Evolutionary conservation across 1,284 basidiomycete genomes (phyloP), one percentile per base, ranked within the genome.

Genomic region (Quambalaria eucalypti): DNA sequence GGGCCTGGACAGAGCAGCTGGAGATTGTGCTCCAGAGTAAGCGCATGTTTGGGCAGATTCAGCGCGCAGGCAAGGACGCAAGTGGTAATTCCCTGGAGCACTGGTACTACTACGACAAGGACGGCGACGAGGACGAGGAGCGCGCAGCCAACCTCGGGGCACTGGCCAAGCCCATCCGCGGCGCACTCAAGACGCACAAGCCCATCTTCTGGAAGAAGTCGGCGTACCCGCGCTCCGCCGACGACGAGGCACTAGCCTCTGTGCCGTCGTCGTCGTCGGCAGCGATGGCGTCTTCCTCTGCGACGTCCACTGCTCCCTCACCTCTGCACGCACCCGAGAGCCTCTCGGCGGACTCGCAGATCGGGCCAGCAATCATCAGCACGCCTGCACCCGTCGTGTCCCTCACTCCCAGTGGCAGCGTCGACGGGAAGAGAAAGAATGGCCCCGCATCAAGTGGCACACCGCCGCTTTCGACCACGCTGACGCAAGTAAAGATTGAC

Each of bases 31-130:
- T 75, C 25, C 64, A 69, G 48, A 54, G 55, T 5, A 59, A 55
- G 19, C 64, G 65, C 16, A 67, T 66, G 62, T 75, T 75, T 48
- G 73, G 69, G n/a, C 64, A 61, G 26, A 75, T 75, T 39, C 64
- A 68, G 52, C 67, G 73, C 2, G 64, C 66, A 1, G 73, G 73
- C 12, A 75, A 71, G 36, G 73, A 73, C 42, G 64, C 69, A 25
- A 62, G 59, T 4, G 73, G 73, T 26, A 69, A 72, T 51, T 65
- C 68, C 9, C 63, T 74, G 36, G 72, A 74, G 55, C 66, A 62
- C 52, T 74, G 72, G 72, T 73, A 71, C 57, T 67, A 74, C 61
- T 73, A 74, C 61, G 67, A 71, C 51, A 64, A 66, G 55, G 71
- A 71, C 50, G 61, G 65, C 21, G 71, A 74, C 47, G 58, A 60